Evolutionary conservation across 2,329 filamentous ascomycete genomes (phyloP), one percentile per base, ranked within the genome.

Genomic region (Endoconidiophora laricicola): DNA sequence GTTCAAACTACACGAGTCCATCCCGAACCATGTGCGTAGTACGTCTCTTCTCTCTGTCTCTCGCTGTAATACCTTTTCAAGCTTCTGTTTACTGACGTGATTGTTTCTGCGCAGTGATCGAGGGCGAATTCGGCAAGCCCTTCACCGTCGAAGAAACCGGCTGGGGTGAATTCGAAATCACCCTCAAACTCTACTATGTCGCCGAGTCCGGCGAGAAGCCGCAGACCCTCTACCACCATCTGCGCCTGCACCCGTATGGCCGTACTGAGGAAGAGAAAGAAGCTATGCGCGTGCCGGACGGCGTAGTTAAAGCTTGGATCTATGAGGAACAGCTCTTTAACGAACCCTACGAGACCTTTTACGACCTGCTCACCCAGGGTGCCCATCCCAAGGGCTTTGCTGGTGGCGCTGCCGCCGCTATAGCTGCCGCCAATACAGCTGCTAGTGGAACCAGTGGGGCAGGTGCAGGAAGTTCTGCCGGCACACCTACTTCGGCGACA

Each of bases 301-400:
- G 67, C 56, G 72, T 81, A 59, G 79, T 96, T 42, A 69, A 81
- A 29, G 78, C 80, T 46, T 90, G 91, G 73, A 81, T 79, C 52
- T 86, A 95, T 61, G 91, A 98, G 64, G 87, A 94, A 60, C 83
- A 96, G 56, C 76, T 96, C 46, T 98, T 98, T 72, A 96, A 94
- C 66, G 91, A 98, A 65, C 91, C 91, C 0, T 91, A 87, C 58
- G 86, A 94, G 64, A 78, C 83, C 43, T 90, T 98, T 60, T 95
- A 86, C 66, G 86, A 94, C 55, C 71, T 86, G 24, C 71, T 98
- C 54, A 96, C 87, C 2, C 72, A 74, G 4, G 85, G 85, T 54
- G 77, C 79, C 23, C 76, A 72, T 4, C 69, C 71, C 46, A 69
- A 67, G 55, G 66, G 65, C 55, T 69, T 60, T 60, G 63, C 55